Base-by-base conservation (phyloP, 225 moss, liverwort and hornwort genomes). In the Ulota crispa region DNA sequence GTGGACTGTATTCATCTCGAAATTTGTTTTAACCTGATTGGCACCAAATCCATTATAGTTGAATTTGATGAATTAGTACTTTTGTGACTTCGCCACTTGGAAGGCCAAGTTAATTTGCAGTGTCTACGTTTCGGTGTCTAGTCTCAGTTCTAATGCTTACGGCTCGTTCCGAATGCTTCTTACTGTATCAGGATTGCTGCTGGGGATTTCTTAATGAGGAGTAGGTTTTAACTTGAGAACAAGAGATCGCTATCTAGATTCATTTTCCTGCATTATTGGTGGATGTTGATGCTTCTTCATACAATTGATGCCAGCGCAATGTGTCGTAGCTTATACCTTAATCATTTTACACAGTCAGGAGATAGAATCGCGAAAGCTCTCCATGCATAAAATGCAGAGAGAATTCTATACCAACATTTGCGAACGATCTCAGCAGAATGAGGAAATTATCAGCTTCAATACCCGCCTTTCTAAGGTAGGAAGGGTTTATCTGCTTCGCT, bases 361-460 rank as follows among this genome's bases (percentile, higher is more conserved):
- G 73, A 82, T 89, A 45, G 88, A 87, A 55, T 77, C 87, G 72
- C 91, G 87, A 8, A 91, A 87, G 81, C 78, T 89, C 12, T 91
- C 85, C 63, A 83, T 89, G 83, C 87, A 87, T 53, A 89, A 77
- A 79, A 85, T 89, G 89, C 91, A 89, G 64, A 79, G 85, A 70
- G 91, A 87, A 28, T 89, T 87, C 47, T 81, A 85, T 19, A 67
- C 80, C 42, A 89, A 83, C 55, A 81, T 85, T 57, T 91, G 79
- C 73, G 87, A 87, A 83, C 87, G 85, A 36, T 72, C 83, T 76
- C 91, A 91, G 72, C 91, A 89, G 59, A 91, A 89, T 70, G 91
- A 91, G 79, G 91, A 91, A 57, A 89, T 91, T 28, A 91, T 91
- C 64, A 27, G 83, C 27, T 89, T 87, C 78, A 91, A 91, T 73